Base-by-base conservation (phyloP, 345 rosid species). In the Syzygium grande region DNA sequence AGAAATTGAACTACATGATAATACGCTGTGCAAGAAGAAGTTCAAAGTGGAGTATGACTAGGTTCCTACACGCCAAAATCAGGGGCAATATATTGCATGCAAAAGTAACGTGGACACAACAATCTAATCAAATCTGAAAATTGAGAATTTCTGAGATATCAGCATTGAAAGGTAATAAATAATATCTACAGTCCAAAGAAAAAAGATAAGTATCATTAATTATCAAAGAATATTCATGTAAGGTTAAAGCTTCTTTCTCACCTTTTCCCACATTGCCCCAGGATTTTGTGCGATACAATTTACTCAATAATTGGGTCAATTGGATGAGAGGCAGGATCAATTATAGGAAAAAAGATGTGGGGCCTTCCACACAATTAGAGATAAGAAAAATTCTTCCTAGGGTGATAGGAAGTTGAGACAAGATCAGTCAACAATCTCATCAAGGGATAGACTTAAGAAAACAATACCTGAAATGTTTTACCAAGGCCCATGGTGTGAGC, bases 401-500 rank as follows among this genome's bases (percentile, higher is more conserved):
- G 49, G 49, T 34, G 27, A 38, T 19, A 38, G 49, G 25, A 73
- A 73, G 83, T 73, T 73, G 83, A 11, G 14, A 61, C 10, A 61
- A n/a, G 43, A 38, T 73, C 83, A 73, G 25, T 73, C 83, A 73
- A 68, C 25, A 73, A 73, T 34, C 49, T 73, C 83, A 52, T 34
- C 61, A 52, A 68, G 79, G 79, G 22, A 68, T 68, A 68, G 21
- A 68, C 46, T 30, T 30, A 16, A 68, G 43, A 73, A 84, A 43
- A 84, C 53, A 87, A 87, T 93, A 98, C 99, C 98, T 98, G 99
- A 88, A 98, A 93, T 86, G 99, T 98, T 96, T 98, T 98, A 84
- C 99, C 99, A 59, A 98, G 98, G 88, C 99, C 99, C 99, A 98
- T 98, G 85, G 98, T 98, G 90, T 98, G 99, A 83, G 99, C 99